phyloP scores from a whole-genome alignment of 2,329 filamentous ascomycete genomes.

The Neonectria coccinea region DNA sequence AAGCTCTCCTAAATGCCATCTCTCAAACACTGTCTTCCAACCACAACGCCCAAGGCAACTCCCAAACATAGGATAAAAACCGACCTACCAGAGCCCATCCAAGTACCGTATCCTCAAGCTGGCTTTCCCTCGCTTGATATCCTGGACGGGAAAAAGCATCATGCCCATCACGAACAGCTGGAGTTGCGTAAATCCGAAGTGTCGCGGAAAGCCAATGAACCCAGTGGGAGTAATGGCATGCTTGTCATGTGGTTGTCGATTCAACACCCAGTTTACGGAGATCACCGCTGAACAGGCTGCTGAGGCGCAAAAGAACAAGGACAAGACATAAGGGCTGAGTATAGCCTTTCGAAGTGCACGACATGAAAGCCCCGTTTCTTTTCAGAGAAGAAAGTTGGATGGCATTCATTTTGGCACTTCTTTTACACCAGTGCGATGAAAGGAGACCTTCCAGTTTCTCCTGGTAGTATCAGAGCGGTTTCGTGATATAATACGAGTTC shows the following conservation, averaged over 20 bases:
- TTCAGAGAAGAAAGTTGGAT: neutral
- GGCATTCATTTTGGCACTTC: neutral
- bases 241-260: conserved; percentile 17
- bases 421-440: too few species aligned
- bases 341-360: neutral
- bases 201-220: neutral
- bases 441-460: too few species aligned
- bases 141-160: neutral
- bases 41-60: too few species aligned
- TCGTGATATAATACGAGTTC: too few species aligned
- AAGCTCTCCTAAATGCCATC: too few species aligned
- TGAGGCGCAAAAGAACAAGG: neutral
- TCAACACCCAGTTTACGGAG: neutral
- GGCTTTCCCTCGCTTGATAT: too few species aligned
- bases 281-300: neutral
- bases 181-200: conserved; percentile 16
- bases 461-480: too few species aligned
- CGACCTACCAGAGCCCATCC: too few species aligned
- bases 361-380: neutral
- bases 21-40: too few species aligned
- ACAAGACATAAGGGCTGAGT: too few species aligned
- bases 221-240: neutral
- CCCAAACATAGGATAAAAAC: too few species aligned
- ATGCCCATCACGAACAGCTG: conserved; percentile 8
- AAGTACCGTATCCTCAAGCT: neutral